Conservation (phyloP, 2,329 filamentous ascomycete genomes). For the Sclerotinia glacialis region DNA sequence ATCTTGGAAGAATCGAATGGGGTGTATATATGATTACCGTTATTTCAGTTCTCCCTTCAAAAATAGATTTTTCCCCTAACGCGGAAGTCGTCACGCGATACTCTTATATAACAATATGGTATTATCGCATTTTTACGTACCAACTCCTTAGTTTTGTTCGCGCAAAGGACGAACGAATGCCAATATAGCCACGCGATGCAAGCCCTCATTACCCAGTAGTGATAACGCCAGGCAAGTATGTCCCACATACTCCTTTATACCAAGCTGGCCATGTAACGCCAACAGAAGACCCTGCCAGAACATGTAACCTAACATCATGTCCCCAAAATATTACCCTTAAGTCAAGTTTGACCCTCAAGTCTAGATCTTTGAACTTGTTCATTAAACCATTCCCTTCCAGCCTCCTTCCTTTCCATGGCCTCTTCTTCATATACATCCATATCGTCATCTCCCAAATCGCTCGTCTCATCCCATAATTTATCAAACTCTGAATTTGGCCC, state of each 20-base stretch:
- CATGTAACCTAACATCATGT: neutral
- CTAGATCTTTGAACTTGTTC: conserved; percentile 27
- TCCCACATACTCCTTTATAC: neutral
- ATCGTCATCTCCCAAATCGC: conserved; percentile 85
- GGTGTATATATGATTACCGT: no score
- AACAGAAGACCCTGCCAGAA: neutral
- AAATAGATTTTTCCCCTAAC: fast-evolving
- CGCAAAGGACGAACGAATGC: neutral
- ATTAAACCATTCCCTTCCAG: conserved; percentile 33
- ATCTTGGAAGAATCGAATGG: no score
- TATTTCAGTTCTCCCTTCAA: neutral
- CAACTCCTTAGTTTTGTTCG: neutral
- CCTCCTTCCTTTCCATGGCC: conserved; percentile 38
- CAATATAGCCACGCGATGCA: neutral
- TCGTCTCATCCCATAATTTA: conserved; percentile 82
- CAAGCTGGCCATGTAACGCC: neutral
- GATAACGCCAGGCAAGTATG: neutral
- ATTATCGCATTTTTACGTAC: neutral
- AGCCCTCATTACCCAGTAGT: neutral
- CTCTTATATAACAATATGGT: neutral
- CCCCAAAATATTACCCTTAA: neutral
- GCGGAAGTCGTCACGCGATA: fast-evolving
- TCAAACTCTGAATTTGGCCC: conserved; percentile 58
- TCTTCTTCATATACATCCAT: conserved; percentile 76
- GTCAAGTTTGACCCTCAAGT: neutral